Percentiles rank a stretch among this genome's conserved stretches.
Conservation (phyloP, 2,329 filamentous ascomycete species). For the Cercospora beticola region DNA sequence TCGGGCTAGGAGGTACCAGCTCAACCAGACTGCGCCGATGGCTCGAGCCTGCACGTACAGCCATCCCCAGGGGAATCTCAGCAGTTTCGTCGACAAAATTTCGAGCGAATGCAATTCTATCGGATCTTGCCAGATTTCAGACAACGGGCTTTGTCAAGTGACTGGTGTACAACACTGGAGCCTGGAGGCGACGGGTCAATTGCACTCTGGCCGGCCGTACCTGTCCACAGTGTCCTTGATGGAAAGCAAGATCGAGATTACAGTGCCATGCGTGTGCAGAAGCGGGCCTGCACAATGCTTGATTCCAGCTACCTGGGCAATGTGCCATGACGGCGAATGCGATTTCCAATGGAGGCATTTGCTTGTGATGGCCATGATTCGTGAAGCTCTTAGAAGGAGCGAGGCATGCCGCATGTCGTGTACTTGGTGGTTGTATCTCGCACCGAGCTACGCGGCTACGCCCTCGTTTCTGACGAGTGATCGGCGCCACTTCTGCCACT, state of each 20-base stretch:
- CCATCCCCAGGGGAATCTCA: not conserved
- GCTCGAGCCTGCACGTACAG: not conserved
- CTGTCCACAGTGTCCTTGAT: not conserved
- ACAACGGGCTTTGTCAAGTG: not conserved
- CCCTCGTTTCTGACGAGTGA: not conserved
- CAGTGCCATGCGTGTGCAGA: not conserved
- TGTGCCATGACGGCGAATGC: not conserved
- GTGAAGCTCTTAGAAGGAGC: not conserved
- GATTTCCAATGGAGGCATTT: not conserved
- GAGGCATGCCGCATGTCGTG: not conserved
- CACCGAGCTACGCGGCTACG: not conserved
- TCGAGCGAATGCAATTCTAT: not conserved
- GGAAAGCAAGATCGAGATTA: not conserved
- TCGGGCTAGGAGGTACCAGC: too few relatives aligned
- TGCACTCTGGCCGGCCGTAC: not conserved
- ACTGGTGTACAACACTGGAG: not conserved
- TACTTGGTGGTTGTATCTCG: not conserved
- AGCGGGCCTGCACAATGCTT: not conserved
- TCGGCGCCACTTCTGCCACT: constrained; percentile 4
- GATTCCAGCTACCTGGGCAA: not conserved
- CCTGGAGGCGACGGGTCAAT: not conserved
- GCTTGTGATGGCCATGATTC: not conserved
- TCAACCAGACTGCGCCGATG: not conserved
- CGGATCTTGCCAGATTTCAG: not conserved
- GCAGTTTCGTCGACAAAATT: not conserved